Evolutionary conservation across 306 rosid genomes (phyloP).

Genomic region (Trifolium subterraneum): DNA sequence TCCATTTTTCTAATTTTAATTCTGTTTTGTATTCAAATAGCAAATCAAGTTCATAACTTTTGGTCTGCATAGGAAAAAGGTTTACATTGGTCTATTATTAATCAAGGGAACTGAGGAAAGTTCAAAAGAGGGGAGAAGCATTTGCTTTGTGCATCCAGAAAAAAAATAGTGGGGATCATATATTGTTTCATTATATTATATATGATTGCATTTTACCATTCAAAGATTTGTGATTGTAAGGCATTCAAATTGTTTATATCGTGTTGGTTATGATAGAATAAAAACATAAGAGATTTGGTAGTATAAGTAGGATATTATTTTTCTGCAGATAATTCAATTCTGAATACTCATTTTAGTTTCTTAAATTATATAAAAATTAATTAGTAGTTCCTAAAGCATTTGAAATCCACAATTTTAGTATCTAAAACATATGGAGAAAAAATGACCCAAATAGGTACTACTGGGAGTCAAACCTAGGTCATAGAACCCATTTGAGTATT

Average conservation of each 20-base stretch:
- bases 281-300: not conserved
- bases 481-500: no score
- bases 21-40: constrained; percentile 51
- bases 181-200: not conserved
- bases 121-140: constrained; percentile 18
- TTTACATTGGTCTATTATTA: not conserved
- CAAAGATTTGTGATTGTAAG: constrained; percentile 16
- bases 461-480: no score
- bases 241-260: not conserved
- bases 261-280: not conserved
- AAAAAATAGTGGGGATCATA: not conserved
- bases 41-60: constrained; percentile 1
- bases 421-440: no score
- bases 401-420: no score
- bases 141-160: constrained; percentile 23
- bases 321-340: not conserved
- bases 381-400: no score
- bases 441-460: no score
- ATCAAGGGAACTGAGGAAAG: not conserved
- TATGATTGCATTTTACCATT: constrained; percentile 21
- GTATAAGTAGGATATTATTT: not conserved
- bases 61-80: constrained; percentile 16
- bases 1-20: constrained; percentile 66
- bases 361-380: no score
- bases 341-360: not conserved